These are phyloP conservation scores for Apiospora rasikravindrae DNA, from an alignment of 2,329 filamentous ascomycete genomes.

Conservation along the genomic window DNA sequence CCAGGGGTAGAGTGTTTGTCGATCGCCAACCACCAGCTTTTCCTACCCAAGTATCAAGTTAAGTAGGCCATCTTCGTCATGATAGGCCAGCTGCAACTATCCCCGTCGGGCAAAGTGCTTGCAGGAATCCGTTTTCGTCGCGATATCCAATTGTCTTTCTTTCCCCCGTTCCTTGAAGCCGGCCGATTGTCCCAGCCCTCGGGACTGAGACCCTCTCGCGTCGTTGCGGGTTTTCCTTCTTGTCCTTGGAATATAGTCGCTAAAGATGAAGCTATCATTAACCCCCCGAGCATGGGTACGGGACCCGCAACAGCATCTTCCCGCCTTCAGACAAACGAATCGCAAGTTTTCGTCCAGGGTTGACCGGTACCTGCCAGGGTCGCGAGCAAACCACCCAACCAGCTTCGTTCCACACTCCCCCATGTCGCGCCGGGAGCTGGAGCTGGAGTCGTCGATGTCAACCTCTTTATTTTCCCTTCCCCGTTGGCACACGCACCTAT, in stretches of 20 bases:
- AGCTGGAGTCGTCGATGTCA: slow-evolving; percentile 20
- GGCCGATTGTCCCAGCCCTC: slow-evolving; percentile 24
- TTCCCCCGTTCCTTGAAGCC: slow-evolving; percentile 25
- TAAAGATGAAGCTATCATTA: slow-evolving; percentile 12
- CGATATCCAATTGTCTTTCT: slow-evolving; percentile 22
- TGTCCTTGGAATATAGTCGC: slow-evolving; percentile 9
- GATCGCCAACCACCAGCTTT: background rate
- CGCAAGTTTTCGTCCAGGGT: slow-evolving; percentile 7
- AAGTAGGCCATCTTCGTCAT: background rate
- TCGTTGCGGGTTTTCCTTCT: background rate
- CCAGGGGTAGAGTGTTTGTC: background rate
- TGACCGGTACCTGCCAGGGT: background rate
- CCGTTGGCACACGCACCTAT: slow-evolving; percentile 12
- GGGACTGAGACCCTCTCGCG: slow-evolving; percentile 9
- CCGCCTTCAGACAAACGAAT: slow-evolving; percentile 5
- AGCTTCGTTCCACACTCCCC: slow-evolving; percentile 9
- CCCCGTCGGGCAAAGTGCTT: slow-evolving; percentile 10
- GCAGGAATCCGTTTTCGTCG: slow-evolving; percentile 13
- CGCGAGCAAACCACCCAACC: slow-evolving; percentile 1
- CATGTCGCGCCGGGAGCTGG: slow-evolving; percentile 17
- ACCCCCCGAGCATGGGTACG: background rate
- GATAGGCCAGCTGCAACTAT: slow-evolving; percentile 11
- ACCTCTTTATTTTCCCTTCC: slow-evolving; percentile 23
- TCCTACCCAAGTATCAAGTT: background rate
- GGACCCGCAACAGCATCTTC: slow-evolving; percentile 14